Percentiles rank a stretch among this genome's conserved stretches.
These are phyloP conservation scores for Penicillium dipodomyicola DNA, from an alignment of 495 filamentous ascomycete genomes.

Conservation along the genomic window DNA sequence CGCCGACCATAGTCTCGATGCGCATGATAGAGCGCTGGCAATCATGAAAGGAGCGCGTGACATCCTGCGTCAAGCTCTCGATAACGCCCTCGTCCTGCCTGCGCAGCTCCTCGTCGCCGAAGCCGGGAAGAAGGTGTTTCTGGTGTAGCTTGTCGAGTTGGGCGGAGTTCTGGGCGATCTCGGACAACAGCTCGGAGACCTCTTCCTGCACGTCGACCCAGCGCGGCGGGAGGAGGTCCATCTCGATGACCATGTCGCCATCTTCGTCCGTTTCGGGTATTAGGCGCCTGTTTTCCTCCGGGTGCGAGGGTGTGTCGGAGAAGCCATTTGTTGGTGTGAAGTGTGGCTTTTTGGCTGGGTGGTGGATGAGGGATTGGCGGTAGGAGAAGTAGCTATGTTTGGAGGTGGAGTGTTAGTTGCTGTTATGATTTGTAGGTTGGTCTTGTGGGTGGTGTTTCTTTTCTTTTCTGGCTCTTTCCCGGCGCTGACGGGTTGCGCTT, in stretches of 20 bases:
- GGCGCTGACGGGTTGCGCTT: conserved; percentile 5
- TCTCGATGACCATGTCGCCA: conserved; percentile 95
- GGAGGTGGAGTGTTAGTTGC: conserved; percentile 12
- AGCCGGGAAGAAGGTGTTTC: conserved; percentile 94
- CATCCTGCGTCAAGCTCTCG: conserved; percentile 83
- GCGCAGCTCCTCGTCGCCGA: conserved; percentile 90
- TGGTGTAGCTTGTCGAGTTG: conserved; percentile 89
- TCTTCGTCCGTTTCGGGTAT: conserved; percentile 74
- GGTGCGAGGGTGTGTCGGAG: conserved; percentile 56
- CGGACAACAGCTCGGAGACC: conserved; percentile 76
- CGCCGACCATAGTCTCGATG: conserved; percentile 79
- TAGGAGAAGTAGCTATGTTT: conserved; percentile 87
- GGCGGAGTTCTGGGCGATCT: conserved; percentile 77
- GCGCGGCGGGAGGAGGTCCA: conserved; percentile 92
- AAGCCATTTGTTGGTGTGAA: conserved; percentile 74
- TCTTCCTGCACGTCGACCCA: conserved; percentile 97
- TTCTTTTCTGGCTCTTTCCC: neutral
- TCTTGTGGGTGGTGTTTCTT: neutral
- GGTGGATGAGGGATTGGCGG: conserved; percentile 95
- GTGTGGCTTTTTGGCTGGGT: conserved; percentile 79
- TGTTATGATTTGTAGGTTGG: neutral
- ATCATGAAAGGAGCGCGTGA: conserved; percentile 83
- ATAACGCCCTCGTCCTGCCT: conserved; percentile 81
- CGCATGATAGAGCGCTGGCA: conserved; percentile 85
- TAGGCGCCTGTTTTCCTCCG: conserved; percentile 81